phyloP scores from a whole-genome alignment of 2,329 filamentous ascomycete genomes.

The Didymella pomorum region DNA sequence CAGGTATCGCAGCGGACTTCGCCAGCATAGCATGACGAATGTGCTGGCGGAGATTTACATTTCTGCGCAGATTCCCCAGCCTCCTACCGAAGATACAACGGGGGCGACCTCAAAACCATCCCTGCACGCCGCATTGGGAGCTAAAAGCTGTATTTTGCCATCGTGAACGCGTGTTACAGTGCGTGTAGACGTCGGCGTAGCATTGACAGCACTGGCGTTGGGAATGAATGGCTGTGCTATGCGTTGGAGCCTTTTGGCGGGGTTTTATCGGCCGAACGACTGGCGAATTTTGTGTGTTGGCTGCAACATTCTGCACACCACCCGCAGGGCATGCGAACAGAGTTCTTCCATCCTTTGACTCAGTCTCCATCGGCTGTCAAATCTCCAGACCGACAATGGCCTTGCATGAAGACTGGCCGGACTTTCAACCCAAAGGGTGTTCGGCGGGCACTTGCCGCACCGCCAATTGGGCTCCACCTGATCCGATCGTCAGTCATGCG shows the following conservation, averaged over 20 bases:
- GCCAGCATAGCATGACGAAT: slow-evolving; percentile 40
- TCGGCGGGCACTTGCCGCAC: slow-evolving; percentile 18
- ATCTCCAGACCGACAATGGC: slow-evolving; percentile 12
- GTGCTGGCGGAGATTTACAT: slow-evolving; percentile 27
- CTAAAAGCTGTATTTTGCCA: slow-evolving; percentile 27
- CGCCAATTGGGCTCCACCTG: slow-evolving; percentile 23
- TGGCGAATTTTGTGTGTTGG: slow-evolving; percentile 15
- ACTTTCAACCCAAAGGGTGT: slow-evolving; percentile 24
- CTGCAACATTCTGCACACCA: slow-evolving; percentile 19
- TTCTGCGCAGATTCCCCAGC: slow-evolving; percentile 36
- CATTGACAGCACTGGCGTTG: slow-evolving; percentile 12
- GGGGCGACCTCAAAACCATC: slow-evolving; percentile 21
- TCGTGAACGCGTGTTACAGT: slow-evolving; percentile 34
- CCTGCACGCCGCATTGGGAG: slow-evolving; percentile 20
- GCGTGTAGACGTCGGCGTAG: slow-evolving; percentile 26
- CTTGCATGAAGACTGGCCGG: slow-evolving; percentile 28
- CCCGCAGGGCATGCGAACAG: slow-evolving; percentile 18
- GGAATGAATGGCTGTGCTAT: slow-evolving; percentile 26
- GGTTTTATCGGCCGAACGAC: slow-evolving; percentile 14
- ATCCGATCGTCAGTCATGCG: slow-evolving; percentile 36
- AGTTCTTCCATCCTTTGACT: slow-evolving; percentile 14
- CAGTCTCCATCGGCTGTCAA: slow-evolving; percentile 17
- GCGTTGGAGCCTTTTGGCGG: slow-evolving; percentile 22
- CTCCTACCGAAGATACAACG: slow-evolving; percentile 30
- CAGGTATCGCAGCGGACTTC: slow-evolving; percentile 49